Evolutionary conservation across 768 basidiomycete species (phyloP), one percentile per base, ranked within the genome.

Genomic region (Erythrobasidium yunnanense): DNA sequence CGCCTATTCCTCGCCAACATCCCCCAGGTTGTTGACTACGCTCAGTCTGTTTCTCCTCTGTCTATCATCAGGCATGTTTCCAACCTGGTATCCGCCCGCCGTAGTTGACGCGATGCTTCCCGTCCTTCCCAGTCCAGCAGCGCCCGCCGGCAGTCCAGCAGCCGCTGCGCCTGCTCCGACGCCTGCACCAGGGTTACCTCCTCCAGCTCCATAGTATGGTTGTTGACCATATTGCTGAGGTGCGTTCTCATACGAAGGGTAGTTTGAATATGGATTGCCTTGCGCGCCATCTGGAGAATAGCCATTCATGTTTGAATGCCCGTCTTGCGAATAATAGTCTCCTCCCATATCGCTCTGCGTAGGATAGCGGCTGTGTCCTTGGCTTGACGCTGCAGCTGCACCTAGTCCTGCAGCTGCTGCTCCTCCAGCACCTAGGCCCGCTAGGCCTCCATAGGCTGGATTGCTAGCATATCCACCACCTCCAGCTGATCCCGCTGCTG

Each of bases 1-100:
- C n/a, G n/a, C 49, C 49, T 51, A 51, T 25, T 63, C 60, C 33
- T 63, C 60, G 22, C 56, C 56, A 17, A 63, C 60, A 34, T 63
- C 60, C 20, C 49, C 60, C 17, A 63, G 60, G 22, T 63, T 63
- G 32, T 63, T 63, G 60, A 63, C 60, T 13, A 63, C 60, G 45
- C 46, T 50, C 2, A 63, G 60, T 6, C 60, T 46, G 49, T 63
- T 63, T 11, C 60, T 51, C 38, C 15, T 13, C 56, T 25, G 33
- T n/a, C 29, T 45, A 29, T 27, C 38, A 46, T 42, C 56, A 3
- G 56, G 56, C 30, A 63, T 50, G 22, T 29, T 29, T 27, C 49
- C 60, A 18, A 63, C 60, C 49, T 63, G 60, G 49, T 63, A 63
- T 17, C 42, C 42, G 23, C 49, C 25, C 8, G 60, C 60, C n/a